Evolutionary conservation across 2,329 filamentous ascomycete species (phyloP).

Genomic region (Dactylonectria macrodidyma): DNA sequence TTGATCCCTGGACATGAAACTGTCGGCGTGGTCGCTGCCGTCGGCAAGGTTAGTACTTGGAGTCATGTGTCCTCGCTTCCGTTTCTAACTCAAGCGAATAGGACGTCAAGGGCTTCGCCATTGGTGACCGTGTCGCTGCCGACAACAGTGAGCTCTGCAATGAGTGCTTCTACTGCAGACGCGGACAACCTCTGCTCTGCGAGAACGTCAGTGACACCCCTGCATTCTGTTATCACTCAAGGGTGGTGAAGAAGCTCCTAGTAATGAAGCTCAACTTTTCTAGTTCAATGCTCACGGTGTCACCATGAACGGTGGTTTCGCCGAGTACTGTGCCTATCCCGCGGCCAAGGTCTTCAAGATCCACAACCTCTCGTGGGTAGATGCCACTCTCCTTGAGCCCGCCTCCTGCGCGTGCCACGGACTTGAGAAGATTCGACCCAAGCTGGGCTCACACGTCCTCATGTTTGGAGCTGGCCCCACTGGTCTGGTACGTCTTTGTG

Average conservation of each 20-base stretch:
- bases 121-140: constrained; percentile 76
- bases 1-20: constrained; percentile 79
- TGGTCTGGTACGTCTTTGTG: constrained; percentile 64
- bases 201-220: constrained; percentile 63
- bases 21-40: constrained; percentile 73
- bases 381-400: constrained; percentile 79
- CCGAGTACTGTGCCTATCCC: constrained; percentile 74
- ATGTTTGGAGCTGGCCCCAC: constrained; percentile 79
- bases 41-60: constrained; percentile 58
- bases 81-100: constrained; percentile 36
- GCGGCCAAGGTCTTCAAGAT: constrained; percentile 74
- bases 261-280: constrained; percentile 8
- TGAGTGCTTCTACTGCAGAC: constrained; percentile 81
- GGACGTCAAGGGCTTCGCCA: constrained; percentile 71
- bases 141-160: constrained; percentile 78
- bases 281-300: constrained; percentile 76
- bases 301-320: constrained; percentile 80
- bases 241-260: not conserved
- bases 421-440: constrained; percentile 77
- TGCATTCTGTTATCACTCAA: not conserved
- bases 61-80: constrained; percentile 1
- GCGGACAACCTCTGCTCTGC: constrained; percentile 77
- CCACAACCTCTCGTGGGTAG: constrained; percentile 76
- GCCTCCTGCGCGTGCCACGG: constrained; percentile 81
- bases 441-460: constrained; percentile 75